Evolutionary conservation across 2,329 filamentous ascomycete genomes (phyloP), one percentile per base, ranked within the genome.

Genomic region (Ophiocordyceps robertsii): DNA sequence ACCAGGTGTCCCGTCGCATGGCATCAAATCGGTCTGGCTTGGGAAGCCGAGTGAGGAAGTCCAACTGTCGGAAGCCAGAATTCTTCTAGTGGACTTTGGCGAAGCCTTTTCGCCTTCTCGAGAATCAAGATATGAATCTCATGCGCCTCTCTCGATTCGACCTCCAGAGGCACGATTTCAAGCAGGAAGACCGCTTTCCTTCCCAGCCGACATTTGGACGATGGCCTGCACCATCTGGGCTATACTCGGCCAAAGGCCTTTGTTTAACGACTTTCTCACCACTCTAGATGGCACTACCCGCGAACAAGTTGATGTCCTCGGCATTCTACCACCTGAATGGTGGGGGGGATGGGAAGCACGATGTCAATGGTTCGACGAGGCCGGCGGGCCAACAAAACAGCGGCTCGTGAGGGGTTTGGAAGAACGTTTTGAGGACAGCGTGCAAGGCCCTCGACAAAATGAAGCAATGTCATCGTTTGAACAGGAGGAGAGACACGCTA

Each of bases 151-250:
- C 4, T 49, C 6, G 11, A 47, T 53, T 29, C 51, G 53, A 2
- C 53, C 58, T 8, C 62, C 61, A 0, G 62, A 65, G 46, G 47
- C 48, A 24, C 48, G 48, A 8, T 65, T 66, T 42, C 55, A 62
- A 31, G 51, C 56, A 29, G 44, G 44, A 14, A 53, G 40, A 13
- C 52, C 60, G 10, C 51, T 64, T 8, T 56, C 56, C 1, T 61
- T 56, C 31, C 17, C 51, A 29, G 56, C 60, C 1, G 61, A 66
- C 30, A 61, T 64, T 12, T 66, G 61, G 63, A 59, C 54, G 13
- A 55, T 66, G 6, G 55, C 52, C 1, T 64, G 57, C 43, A 41
- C 55, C 0, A 58, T 65, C 31, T 66, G 55, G 52, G 44, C 42
- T 19, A 54, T 65, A 10, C 49, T 66, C 10, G 55, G 49, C 6